A percentile compares a stretch with the other conserved stretches of the same genome.
Evolutionary conservation across 805 yeast species (phyloP).

Genomic region (Saccharomycopsis sp.): DNA sequence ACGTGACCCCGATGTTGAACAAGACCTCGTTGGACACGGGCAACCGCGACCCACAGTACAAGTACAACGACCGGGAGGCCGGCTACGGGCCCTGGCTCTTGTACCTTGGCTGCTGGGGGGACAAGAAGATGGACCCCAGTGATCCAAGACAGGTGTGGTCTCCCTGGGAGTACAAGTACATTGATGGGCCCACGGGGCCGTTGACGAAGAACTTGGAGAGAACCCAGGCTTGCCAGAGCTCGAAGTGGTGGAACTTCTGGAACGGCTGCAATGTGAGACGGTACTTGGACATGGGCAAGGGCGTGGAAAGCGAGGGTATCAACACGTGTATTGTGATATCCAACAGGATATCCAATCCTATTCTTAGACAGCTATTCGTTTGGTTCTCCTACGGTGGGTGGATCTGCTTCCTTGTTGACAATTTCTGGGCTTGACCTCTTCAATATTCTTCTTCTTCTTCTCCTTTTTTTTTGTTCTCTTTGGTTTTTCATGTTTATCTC

Average conservation of each 20-base stretch:
- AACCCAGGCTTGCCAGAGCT: constrained; percentile 65
- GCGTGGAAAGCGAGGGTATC: constrained; percentile 80
- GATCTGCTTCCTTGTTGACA: constrained; percentile 45
- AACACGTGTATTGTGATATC: constrained; percentile 64
- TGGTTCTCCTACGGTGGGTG: constrained; percentile 55
- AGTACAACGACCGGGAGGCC: constrained; percentile 42
- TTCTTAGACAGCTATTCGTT: constrained; percentile 37
- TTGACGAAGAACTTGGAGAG: constrained; percentile 66
- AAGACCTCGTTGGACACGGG: constrained; percentile 27
- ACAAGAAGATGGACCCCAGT: constrained; percentile 48
- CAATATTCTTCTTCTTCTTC: too few species aligned
- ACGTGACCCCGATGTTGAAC: constrained; percentile 33
- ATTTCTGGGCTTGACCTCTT: constrained; percentile 33
- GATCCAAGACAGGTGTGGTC: constrained; percentile 84
- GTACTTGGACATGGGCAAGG: constrained; percentile 72
- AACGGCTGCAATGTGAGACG: constrained; percentile 72
- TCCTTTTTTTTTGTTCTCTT: too few species aligned
- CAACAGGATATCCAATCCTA: constrained; percentile 40
- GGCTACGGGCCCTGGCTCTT: constrained; percentile 68
- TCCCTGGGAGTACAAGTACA: constrained; percentile 81
- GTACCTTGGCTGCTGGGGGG: constrained; percentile 87
- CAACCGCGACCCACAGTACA: constrained; percentile 35
- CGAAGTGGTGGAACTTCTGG: constrained; percentile 91
- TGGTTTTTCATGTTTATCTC: too few species aligned
- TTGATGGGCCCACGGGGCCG: constrained; percentile 93